These are phyloP conservation scores for Venturia carpophila DNA, from an alignment of 2,329 filamentous ascomycete species.

Conservation along the genomic window DNA sequence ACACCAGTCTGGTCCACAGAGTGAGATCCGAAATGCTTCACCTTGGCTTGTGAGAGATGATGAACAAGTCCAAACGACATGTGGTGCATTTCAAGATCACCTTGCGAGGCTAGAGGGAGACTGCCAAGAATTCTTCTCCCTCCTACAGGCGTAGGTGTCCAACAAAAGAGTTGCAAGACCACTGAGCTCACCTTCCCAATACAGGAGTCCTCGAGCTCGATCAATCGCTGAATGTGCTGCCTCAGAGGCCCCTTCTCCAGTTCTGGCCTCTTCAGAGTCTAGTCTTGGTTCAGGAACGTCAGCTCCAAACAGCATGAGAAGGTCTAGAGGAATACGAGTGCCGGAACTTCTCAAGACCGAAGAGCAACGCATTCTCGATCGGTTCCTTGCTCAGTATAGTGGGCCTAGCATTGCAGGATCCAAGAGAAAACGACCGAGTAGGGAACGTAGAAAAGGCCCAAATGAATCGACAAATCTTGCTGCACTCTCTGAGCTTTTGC, in stretches of 20 bases:
- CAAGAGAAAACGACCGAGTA: slow-evolving; percentile 15
- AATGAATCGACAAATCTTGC: neutral
- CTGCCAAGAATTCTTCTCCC: slow-evolving; percentile 8
- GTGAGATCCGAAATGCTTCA: slow-evolving; percentile 1
- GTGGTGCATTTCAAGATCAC: neutral
- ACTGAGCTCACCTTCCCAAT: neutral
- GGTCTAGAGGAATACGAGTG: neutral
- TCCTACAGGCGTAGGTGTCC: neutral
- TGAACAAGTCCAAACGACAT: neutral
- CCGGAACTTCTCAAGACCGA: slow-evolving; percentile 11
- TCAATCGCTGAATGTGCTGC: neutral
- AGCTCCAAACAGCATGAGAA: neutral
- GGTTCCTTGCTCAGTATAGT: slow-evolving; percentile 12
- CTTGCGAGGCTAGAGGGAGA: neutral
- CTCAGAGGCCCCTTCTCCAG: neutral
- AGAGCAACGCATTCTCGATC: slow-evolving; percentile 14
- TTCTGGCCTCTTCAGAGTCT: neutral
- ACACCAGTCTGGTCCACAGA: slow-evolving; percentile 10
- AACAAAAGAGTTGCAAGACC: neutral
- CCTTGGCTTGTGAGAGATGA: slow-evolving; percentile 12
- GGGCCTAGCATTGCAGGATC: neutral
- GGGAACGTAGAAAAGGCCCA: neutral
- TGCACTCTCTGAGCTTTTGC: neutral
- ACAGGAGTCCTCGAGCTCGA: slow-evolving; percentile 6
- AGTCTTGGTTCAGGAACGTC: neutral